These are phyloP conservation scores for Dictyostelium capitatum DNA, from an alignment of 78 protist species.

Conservation along the genomic window DNA sequence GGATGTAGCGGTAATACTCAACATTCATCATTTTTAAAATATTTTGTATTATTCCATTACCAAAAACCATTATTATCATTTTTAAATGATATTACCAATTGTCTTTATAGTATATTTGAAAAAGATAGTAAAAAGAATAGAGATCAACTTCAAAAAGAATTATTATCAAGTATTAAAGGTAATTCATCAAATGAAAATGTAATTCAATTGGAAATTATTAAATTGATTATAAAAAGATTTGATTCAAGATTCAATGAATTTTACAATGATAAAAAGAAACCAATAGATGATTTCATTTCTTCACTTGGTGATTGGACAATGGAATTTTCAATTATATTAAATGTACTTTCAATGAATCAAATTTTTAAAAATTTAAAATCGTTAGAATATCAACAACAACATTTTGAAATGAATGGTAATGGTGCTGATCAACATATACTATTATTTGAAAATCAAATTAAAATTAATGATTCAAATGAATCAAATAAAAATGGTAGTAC, in stretches of 20 bases:
- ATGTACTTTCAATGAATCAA: background rate
- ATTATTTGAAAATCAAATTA: background rate
- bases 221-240: constrained; percentile 2
- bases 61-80: background rate
- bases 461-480: background rate
- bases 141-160: constrained; percentile 9
- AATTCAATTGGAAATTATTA: constrained; percentile 19
- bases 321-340: constrained; percentile 16
- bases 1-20: background rate
- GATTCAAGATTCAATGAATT: constrained; percentile 15
- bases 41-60: background rate
- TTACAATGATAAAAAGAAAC: constrained; percentile 10
- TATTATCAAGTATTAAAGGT: background rate
- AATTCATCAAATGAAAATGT: background rate
- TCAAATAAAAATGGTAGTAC: background rate
- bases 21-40: background rate
- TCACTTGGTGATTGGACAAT: constrained; percentile 34
- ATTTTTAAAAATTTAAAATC: background rate
- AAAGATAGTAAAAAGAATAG: constrained; percentile 28
- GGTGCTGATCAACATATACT: background rate
- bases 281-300: constrained; percentile 7
- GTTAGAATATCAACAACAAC: background rate
- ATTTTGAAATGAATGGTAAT: too few species aligned
- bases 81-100: constrained; percentile 20
- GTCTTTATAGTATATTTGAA: constrained; percentile 29